These are phyloP conservation scores for Pseudogymnoascus sp. DNA, from an alignment of 2,329 filamentous ascomycete species.

Conservation along the genomic window DNA sequence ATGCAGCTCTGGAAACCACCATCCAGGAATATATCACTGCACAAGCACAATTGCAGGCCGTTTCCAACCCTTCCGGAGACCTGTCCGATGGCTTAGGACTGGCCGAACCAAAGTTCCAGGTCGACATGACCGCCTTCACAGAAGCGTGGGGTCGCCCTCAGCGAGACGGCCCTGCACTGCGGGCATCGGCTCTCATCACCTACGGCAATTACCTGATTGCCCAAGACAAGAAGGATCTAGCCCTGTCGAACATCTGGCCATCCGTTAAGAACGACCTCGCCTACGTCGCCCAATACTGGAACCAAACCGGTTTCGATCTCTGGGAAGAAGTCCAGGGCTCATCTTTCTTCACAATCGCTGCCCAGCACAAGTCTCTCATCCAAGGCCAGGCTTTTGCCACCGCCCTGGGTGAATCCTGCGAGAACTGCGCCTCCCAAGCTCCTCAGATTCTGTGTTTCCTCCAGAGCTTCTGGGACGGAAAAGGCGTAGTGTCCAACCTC, in stretches of 20 bases:
- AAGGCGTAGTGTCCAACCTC: conserved; percentile 63
- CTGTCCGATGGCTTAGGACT: conserved; percentile 40
- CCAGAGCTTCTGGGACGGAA: conserved; percentile 62
- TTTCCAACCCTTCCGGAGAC: conserved; percentile 50
- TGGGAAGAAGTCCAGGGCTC: conserved; percentile 75
- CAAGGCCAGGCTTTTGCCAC: conserved; percentile 60
- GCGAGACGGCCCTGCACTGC: conserved; percentile 68
- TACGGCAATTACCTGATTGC: conserved; percentile 66
- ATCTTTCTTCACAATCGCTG: conserved; percentile 70
- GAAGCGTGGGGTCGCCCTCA: conserved; percentile 69
- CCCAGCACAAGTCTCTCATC: conserved; percentile 59
- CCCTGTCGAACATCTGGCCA: conserved; percentile 56
- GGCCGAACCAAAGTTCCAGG: conserved; percentile 67
- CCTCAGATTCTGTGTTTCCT: conserved; percentile 66
- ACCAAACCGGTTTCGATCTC: conserved; percentile 58
- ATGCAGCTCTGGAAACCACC: conserved; percentile 41
- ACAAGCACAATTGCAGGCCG: conserved; percentile 50
- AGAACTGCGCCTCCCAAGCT: conserved; percentile 50
- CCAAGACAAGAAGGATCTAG: conserved; percentile 44
- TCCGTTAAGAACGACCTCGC: conserved; percentile 67
- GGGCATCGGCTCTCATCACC: conserved; percentile 63
- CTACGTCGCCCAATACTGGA: conserved; percentile 69
- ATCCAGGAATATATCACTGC: conserved; percentile 62
- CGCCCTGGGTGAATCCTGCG: conserved; percentile 52
- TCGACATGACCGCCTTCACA: conserved; percentile 55